Conservation (phyloP, 1,284 basidiomycete genomes). For the Microbotryum saponariae region DNA sequence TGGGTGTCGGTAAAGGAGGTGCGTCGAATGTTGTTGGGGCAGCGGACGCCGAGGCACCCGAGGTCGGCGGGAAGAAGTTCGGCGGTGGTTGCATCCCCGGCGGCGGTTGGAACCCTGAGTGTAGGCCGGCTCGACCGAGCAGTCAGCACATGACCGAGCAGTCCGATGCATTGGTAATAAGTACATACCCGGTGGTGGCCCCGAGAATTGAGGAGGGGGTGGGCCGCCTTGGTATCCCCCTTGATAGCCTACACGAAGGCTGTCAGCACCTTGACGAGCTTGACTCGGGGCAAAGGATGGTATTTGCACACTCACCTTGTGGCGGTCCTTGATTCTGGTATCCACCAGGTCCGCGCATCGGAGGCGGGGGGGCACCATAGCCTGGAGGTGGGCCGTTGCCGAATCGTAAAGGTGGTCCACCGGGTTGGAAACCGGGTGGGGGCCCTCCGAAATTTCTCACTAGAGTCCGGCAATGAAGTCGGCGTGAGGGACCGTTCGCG, state of each 20-base stretch:
- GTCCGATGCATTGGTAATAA: no score
- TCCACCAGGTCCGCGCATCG: constrained; percentile 36
- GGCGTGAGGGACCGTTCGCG: not conserved
- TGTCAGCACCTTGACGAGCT: no score
- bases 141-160: no score
- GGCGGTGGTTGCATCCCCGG: not conserved
- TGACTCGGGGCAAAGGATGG: no score
- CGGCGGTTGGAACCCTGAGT: not conserved
- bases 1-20: constrained; percentile 7
- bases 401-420: constrained; percentile 1
- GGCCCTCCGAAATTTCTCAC: constrained; percentile 7
- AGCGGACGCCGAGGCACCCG: constrained; percentile 1
- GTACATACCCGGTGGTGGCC: no score
- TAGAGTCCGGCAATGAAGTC: not conserved
- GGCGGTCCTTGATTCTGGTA: constrained; percentile 40
- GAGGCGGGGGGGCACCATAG: constrained; percentile 1
- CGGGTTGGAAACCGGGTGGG: constrained; percentile 3
- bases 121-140: no score
- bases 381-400: not conserved
- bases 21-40: not conserved
- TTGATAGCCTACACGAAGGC: no score
- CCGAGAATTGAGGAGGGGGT: not conserved
- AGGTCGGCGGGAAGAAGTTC: constrained; percentile 21
- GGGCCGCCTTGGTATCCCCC: constrained; percentile 23
- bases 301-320: constrained; percentile 15